Conservation (phyloP, 306 rosid genomes). For the Alnus glutinosa region DNA sequence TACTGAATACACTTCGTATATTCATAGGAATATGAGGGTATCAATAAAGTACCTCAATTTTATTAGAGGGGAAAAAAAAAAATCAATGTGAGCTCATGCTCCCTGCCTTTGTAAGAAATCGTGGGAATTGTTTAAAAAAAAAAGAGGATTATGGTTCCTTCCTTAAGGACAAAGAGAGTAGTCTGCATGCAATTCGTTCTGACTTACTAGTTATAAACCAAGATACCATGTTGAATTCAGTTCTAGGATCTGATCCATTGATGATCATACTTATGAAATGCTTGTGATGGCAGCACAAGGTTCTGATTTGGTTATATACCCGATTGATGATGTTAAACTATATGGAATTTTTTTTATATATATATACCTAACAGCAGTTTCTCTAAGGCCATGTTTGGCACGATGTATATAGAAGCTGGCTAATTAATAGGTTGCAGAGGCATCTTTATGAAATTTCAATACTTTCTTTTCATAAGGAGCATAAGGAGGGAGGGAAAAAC, state of each 20-base stretch:
- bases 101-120: background rate
- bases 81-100: background rate
- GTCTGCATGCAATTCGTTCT: background rate
- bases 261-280: background rate
- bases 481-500: background rate
- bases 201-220: background rate
- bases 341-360: background rate
- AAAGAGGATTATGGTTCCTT: background rate
- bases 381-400: background rate
- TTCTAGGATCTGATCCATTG: background rate
- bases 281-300: background rate
- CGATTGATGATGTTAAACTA: background rate
- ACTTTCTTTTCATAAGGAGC: no score
- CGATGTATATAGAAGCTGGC: background rate
- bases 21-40: background rate
- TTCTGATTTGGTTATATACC: background rate
- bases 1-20: background rate
- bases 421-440: no score
- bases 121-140: background rate
- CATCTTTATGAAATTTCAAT: no score
- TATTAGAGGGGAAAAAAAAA: background rate
- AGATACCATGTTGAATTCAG: background rate
- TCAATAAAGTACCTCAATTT: background rate
- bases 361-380: no score
- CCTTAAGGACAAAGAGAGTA: background rate